Evolutionary conservation across 768 basidiomycete genomes (phyloP).

Genomic region (Lactarius tabidus): DNA sequence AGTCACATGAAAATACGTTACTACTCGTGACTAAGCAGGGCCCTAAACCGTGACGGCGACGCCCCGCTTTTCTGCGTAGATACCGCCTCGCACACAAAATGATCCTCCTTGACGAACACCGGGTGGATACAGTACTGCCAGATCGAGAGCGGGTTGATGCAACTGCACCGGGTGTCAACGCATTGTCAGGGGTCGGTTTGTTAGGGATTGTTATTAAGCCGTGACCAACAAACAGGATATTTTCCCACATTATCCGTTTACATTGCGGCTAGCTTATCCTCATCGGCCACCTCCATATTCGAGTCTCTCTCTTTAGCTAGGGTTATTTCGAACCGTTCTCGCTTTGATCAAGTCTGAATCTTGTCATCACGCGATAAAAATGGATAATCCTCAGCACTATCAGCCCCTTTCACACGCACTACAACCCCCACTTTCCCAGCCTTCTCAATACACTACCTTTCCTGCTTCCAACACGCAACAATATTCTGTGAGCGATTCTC

Average conservation of each 20-base stretch:
- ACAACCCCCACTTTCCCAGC: conserved; percentile 45
- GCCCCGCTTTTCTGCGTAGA: background rate
- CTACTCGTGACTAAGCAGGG: conserved; percentile 8
- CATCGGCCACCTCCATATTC: conserved; percentile 21
- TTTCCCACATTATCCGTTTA: conserved; percentile 27
- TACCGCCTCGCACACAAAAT: background rate
- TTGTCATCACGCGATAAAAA: conserved; percentile 31
- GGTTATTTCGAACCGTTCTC: conserved; percentile 18
- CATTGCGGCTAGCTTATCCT: conserved; percentile 8
- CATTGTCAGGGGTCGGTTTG: conserved; percentile 1
- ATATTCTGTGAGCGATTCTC: conserved; percentile 29
- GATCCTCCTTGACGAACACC: background rate
- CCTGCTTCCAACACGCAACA: conserved; percentile 24
- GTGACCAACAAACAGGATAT: conserved; percentile 14
- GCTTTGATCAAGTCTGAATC: conserved; percentile 13
- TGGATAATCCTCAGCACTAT: conserved; percentile 76
- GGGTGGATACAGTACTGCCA: background rate
- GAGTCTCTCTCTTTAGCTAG: conserved; percentile 14
- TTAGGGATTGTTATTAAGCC: conserved; percentile 21
- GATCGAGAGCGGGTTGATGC: background rate
- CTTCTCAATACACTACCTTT: conserved; percentile 28
- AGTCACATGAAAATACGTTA: conserved; percentile 11
- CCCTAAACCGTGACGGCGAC: background rate
- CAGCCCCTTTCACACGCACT: conserved; percentile 78
- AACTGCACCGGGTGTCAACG: background rate